Evolutionary conservation across 192 early-diverging fungal species (phyloP).

Genomic region (Entrophospora sp.): DNA sequence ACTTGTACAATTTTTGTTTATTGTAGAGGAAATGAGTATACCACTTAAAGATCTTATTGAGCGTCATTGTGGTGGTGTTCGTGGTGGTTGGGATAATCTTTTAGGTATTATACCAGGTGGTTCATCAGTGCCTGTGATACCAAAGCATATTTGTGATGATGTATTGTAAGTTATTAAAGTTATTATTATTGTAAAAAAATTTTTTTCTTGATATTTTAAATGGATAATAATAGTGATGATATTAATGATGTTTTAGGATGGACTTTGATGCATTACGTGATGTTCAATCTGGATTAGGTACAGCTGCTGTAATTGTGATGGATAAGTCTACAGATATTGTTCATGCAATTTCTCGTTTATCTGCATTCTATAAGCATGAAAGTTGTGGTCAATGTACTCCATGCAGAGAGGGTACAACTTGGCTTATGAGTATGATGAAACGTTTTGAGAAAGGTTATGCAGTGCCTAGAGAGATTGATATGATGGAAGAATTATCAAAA

Average conservation of each 20-base stretch:
- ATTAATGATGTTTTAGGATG: conserved; percentile 50
- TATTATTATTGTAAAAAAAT: not conserved
- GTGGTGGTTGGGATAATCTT: conserved; percentile 98
- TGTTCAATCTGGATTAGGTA: conserved; percentile 87
- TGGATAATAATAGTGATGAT: too few relatives aligned
- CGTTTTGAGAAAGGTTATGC: conserved; percentile 87
- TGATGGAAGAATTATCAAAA: conserved; percentile 88
- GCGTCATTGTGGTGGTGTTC: conserved; percentile 91
- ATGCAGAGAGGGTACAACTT: conserved; percentile 92
- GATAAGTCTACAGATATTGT: conserved; percentile 97
- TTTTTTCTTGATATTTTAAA: not conserved
- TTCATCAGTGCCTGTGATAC: conserved; percentile 85
- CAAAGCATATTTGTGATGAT: conserved; percentile 77
- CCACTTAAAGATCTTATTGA: conserved; percentile 88
- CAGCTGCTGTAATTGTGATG: conserved; percentile 97
- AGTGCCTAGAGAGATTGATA: conserved; percentile 81
- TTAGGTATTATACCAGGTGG: conserved; percentile 96
- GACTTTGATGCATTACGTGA: conserved; percentile 98
- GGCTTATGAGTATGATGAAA: conserved; percentile 94
- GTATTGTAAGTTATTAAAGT: conserved; percentile 50
- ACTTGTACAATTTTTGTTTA: too few relatives aligned
- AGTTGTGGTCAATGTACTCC: conserved; percentile 99
- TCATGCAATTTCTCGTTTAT: conserved; percentile 80
- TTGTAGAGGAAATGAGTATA: conserved; percentile 89
- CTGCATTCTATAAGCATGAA: conserved; percentile 96